Evolutionary conservation across 306 rosid species (phyloP).

Genomic region (Chamaecrista fasciculata): DNA sequence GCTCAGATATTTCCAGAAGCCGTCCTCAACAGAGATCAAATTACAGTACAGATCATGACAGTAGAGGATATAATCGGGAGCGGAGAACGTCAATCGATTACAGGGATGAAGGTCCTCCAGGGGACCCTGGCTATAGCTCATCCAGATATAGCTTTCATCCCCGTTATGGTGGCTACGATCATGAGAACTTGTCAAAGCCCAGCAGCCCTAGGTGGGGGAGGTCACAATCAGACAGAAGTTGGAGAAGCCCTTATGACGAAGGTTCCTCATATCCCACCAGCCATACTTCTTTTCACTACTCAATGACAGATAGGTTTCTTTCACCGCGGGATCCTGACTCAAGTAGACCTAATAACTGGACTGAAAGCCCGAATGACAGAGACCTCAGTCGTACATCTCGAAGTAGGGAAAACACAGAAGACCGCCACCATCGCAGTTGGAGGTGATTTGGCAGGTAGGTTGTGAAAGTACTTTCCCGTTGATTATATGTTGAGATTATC

Average conservation of each 20-base stretch:
- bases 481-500: neutral
- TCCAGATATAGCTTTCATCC: constrained; percentile 54
- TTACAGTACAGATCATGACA: constrained; percentile 42
- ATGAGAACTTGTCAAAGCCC: constrained; percentile 19
- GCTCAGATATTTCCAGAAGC: constrained; percentile 50
- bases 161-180: constrained; percentile 52
- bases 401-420: constrained; percentile 40
- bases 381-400: constrained; percentile 38
- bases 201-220: constrained; percentile 44
- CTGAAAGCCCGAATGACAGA: constrained; percentile 35
- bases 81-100: constrained; percentile 55
- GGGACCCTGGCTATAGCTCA: constrained; percentile 55
- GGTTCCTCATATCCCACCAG: constrained; percentile 37
- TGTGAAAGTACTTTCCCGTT: constrained; percentile 17
- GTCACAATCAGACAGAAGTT: constrained; percentile 47
- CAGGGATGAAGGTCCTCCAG: constrained; percentile 81
- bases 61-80: constrained; percentile 61
- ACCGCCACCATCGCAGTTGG: constrained; percentile 46
- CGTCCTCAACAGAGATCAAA: constrained; percentile 46
- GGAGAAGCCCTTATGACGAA: constrained; percentile 56
- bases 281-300: constrained; percentile 41
- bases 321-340: constrained; percentile 38
- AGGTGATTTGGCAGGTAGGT: constrained; percentile 37
- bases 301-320: constrained; percentile 38
- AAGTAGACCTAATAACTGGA: constrained; percentile 32